A percentile compares a stretch with the other conserved stretches of the same genome.
Evolutionary conservation across 2,329 filamentous ascomycete species (phyloP).

Genomic region (Sclerotinia minor): DNA sequence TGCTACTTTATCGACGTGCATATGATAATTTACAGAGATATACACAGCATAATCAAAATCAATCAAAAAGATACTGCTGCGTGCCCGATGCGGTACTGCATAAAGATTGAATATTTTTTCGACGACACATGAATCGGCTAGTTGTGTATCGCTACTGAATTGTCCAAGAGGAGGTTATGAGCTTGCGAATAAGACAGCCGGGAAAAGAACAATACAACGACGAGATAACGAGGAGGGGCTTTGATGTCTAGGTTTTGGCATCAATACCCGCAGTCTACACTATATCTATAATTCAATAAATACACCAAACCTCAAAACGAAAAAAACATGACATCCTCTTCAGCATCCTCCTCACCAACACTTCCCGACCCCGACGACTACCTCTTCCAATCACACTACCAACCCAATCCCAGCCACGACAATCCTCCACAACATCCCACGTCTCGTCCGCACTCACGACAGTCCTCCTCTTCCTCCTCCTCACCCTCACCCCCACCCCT

Average conservation of each 20-base stretch:
- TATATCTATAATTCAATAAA: too few relatives aligned
- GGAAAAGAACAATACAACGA: not conserved
- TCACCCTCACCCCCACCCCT: conserved; percentile 40
- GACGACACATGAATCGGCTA: not conserved
- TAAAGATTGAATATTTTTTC: not conserved
- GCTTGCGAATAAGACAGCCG: not conserved
- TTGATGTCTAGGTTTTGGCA: not conserved
- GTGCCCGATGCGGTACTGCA: not conserved
- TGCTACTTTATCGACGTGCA: not conserved
- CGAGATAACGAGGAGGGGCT: not conserved
- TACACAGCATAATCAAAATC: not conserved
- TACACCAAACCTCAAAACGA: not conserved
- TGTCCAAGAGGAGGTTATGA: not conserved
- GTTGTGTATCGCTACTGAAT: not conserved
- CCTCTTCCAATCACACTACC: conserved; percentile 19
- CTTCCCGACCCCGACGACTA: conserved; percentile 13
- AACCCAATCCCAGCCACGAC: not conserved
- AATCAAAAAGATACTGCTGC: not conserved
- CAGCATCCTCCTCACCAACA: conserved; percentile 16
- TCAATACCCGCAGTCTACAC: too few relatives aligned
- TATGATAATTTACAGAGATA: not conserved
- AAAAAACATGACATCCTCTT: conserved; percentile 22
- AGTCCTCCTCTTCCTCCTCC: not conserved
- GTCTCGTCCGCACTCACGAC: not conserved
- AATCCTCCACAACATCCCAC: not conserved